These are phyloP conservation scores for Amphirosellinia nigrospora DNA, from an alignment of 495 filamentous ascomycete genomes.

Conservation along the genomic window DNA sequence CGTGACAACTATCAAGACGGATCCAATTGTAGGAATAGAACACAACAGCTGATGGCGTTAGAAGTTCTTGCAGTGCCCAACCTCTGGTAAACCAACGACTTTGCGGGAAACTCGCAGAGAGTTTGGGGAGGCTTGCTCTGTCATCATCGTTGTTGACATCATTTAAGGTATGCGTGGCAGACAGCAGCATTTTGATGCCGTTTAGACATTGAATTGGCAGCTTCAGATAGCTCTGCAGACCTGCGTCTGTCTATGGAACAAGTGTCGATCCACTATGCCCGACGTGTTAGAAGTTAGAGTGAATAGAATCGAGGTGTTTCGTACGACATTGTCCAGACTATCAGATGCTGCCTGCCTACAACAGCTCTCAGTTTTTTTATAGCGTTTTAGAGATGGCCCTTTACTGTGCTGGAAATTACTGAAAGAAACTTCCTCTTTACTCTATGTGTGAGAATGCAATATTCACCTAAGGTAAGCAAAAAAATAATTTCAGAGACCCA, in stretches of 20 bases:
- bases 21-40: conserved; percentile 44
- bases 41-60: conserved; percentile 37
- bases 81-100: conserved; percentile 42
- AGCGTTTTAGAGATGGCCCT: conserved; percentile 19
- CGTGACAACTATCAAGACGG: conserved; percentile 23
- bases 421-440: conserved; percentile 45
- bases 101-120: conserved; percentile 5
- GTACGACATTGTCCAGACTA: conserved; percentile 16
- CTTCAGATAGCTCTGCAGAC: conserved; percentile 51
- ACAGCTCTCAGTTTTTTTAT: conserved; percentile 2
- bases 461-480: background rate
- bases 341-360: conserved; percentile 20
- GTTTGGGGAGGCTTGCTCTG: conserved; percentile 6
- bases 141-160: conserved; percentile 35
- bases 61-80: conserved; percentile 26
- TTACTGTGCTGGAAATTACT: conserved; percentile 30
- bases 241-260: conserved; percentile 54
- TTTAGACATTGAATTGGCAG: conserved; percentile 52
- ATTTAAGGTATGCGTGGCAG: conserved; percentile 49
- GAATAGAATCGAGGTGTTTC: conserved; percentile 29
- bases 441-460: conserved; percentile 50
- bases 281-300: conserved; percentile 23
- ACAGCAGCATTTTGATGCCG: conserved; percentile 46
- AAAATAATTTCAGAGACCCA: background rate
- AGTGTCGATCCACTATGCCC: conserved; percentile 46